These are phyloP conservation scores for Colletotrichum cuscutae DNA, from an alignment of 2,329 filamentous ascomycete species.

Conservation along the genomic window DNA sequence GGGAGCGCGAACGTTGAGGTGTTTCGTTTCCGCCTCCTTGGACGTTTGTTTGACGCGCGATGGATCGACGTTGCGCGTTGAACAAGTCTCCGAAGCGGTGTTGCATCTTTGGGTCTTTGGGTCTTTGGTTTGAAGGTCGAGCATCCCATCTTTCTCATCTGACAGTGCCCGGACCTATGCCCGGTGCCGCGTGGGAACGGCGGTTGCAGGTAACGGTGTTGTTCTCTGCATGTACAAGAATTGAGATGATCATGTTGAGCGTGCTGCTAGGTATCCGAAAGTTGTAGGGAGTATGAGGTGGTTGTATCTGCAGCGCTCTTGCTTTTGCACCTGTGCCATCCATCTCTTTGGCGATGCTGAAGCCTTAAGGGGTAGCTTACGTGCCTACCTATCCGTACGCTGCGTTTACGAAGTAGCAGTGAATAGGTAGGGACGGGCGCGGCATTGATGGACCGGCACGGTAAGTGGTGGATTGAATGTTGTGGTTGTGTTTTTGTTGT, in stretches of 20 bases:
- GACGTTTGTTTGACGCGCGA: conserved; percentile 3
- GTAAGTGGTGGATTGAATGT: background rate
- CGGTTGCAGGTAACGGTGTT: background rate
- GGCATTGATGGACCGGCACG: conserved; percentile 10
- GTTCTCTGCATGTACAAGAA: background rate
- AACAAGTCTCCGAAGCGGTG: conserved; percentile 3
- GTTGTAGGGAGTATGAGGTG: background rate
- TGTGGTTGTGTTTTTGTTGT: conserved; percentile 28
- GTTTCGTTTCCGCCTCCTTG: conserved; percentile 3
- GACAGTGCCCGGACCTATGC: conserved; percentile 18
- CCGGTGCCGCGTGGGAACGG: background rate
- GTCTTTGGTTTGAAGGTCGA: background rate
- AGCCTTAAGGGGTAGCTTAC: background rate
- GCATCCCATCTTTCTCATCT: conserved; percentile 22
- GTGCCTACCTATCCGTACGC: too few relatives aligned
- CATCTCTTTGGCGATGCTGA: background rate
- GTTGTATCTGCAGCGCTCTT: background rate
- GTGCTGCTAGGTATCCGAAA: background rate
- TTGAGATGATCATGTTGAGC: background rate
- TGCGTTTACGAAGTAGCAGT: too few relatives aligned
- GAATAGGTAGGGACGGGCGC: background rate
- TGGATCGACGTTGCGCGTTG: conserved; percentile 11
- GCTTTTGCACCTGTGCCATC: background rate
- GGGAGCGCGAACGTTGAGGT: conserved; percentile 2
- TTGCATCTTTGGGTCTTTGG: conserved; percentile 6